Conservation (phyloP, 305 asterid species). For the Euphrasia arctica region DNA sequence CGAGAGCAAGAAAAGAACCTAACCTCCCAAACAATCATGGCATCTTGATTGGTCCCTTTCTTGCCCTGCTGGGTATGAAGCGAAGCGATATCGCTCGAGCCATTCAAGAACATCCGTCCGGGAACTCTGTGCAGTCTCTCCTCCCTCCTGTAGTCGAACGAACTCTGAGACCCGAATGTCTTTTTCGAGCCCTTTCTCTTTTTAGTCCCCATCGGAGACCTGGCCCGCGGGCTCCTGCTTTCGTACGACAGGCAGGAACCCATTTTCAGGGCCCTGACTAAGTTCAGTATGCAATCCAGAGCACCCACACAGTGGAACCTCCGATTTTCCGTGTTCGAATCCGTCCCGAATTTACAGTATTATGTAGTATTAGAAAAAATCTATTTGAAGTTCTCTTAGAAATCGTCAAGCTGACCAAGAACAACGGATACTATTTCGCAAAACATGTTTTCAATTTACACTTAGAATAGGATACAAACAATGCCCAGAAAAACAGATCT, state of each 20-base stretch:
- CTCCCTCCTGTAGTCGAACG: slow-evolving; percentile 55
- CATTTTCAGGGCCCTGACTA: slow-evolving; percentile 66
- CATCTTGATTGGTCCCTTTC: slow-evolving; percentile 93
- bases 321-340: slow-evolving; percentile 31
- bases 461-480: slow-evolving; percentile 18
- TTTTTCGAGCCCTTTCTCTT: slow-evolving; percentile 43
- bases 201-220: slow-evolving; percentile 35
- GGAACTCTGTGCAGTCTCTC: slow-evolving; percentile 64
- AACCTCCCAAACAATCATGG: slow-evolving; percentile 98
- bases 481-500: slow-evolving; percentile 42
- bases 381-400: slow-evolving; percentile 16
- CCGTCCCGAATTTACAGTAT: slow-evolving; percentile 33
- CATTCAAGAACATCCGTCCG: slow-evolving; percentile 75
- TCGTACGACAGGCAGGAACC: slow-evolving; percentile 73
- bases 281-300: slow-evolving; percentile 55
- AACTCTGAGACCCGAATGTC: slow-evolving; percentile 38
- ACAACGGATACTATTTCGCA: not conserved
- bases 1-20: slow-evolving; percentile 19
- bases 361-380: slow-evolving; percentile 2
- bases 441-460: slow-evolving; percentile 5
- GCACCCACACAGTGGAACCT: slow-evolving; percentile 40
- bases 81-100: slow-evolving; percentile 70
- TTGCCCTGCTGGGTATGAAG: slow-evolving; percentile 73
- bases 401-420: too few species aligned
- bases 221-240: slow-evolving; percentile 63